phyloP scores from a whole-genome alignment of 345 rosid genomes.

The Syzygium aqueum region DNA sequence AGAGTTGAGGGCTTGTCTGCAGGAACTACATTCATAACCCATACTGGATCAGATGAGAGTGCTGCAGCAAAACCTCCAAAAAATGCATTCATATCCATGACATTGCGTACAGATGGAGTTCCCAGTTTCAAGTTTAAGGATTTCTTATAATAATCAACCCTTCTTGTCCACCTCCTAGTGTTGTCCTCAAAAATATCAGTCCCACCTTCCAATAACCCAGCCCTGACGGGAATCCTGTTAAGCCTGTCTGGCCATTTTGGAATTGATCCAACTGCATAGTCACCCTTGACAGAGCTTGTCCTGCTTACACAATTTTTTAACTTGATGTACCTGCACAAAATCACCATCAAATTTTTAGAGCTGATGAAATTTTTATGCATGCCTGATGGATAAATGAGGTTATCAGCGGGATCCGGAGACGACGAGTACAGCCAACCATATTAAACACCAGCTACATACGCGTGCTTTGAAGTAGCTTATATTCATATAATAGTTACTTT shows the following conservation, averaged over 20 bases:
- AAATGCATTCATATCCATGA: conserved; percentile 94
- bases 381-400: not conserved
- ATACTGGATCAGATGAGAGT: conserved; percentile 63
- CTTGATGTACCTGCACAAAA: conserved; percentile 62
- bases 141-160: conserved; percentile 77
- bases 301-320: conserved; percentile 63
- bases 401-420: not conserved
- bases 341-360: not conserved
- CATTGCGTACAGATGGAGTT: conserved; percentile 65
- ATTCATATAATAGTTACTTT: not conserved
- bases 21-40: conserved; percentile 97
- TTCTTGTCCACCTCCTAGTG: conserved; percentile 76
- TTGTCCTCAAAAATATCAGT: conserved; percentile 81
- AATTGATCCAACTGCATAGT: conserved; percentile 52
- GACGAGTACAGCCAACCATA: not conserved
- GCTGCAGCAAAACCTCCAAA: conserved; percentile 98
- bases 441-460: not conserved
- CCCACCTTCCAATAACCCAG: conserved; percentile 57
- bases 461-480: not conserved
- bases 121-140: conserved; percentile 59
- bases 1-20: conserved; percentile 69
- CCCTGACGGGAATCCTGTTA: conserved; percentile 59
- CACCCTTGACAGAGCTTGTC: conserved; percentile 51
- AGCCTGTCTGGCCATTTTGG: conserved; percentile 85
- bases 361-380: not conserved